Percentiles rank a stretch among this genome's conserved stretches.
Evolutionary conservation across 2,329 filamentous ascomycete species (phyloP).

Genomic region (Tolypocladium ovalisporum): DNA sequence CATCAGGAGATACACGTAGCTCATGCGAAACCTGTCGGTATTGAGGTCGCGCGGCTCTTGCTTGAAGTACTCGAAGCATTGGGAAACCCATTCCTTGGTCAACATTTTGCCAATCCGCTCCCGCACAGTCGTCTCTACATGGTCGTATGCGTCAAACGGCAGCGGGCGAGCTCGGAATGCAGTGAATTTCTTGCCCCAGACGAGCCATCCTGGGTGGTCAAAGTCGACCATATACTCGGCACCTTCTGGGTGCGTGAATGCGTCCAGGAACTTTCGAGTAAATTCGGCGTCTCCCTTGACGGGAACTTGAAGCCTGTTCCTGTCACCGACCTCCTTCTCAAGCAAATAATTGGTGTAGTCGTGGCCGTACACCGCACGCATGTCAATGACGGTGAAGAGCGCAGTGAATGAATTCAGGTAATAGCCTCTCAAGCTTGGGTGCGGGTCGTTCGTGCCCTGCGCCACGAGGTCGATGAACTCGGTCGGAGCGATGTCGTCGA

Average conservation of each 20-base stretch:
- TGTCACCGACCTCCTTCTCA: slow-evolving; percentile 60
- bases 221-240: slow-evolving; percentile 85
- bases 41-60: slow-evolving; percentile 81
- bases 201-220: slow-evolving; percentile 91
- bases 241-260: slow-evolving; percentile 56
- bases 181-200: slow-evolving; percentile 82
- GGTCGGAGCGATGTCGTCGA: slow-evolving; percentile 73
- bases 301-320: slow-evolving; percentile 63
- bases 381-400: slow-evolving; percentile 77
- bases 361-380: slow-evolving; percentile 76
- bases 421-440: slow-evolving; percentile 72
- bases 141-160: slow-evolving; percentile 65
- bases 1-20: slow-evolving; percentile 75
- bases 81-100: slow-evolving; percentile 74
- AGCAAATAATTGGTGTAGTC: slow-evolving; percentile 79
- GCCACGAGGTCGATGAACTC: slow-evolving; percentile 77
- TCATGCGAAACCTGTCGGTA: slow-evolving; percentile 81
- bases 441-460: slow-evolving; percentile 75
- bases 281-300: slow-evolving; percentile 70
- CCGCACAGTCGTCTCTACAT: slow-evolving; percentile 62
- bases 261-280: slow-evolving; percentile 66
- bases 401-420: slow-evolving; percentile 69
- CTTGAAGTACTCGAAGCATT: slow-evolving; percentile 87
- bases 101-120: slow-evolving; percentile 71
- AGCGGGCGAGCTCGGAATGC: slow-evolving; percentile 63